Base-by-base conservation (phyloP, 1,284 basidiomycete species). In the Tremellales sp. region DNA sequence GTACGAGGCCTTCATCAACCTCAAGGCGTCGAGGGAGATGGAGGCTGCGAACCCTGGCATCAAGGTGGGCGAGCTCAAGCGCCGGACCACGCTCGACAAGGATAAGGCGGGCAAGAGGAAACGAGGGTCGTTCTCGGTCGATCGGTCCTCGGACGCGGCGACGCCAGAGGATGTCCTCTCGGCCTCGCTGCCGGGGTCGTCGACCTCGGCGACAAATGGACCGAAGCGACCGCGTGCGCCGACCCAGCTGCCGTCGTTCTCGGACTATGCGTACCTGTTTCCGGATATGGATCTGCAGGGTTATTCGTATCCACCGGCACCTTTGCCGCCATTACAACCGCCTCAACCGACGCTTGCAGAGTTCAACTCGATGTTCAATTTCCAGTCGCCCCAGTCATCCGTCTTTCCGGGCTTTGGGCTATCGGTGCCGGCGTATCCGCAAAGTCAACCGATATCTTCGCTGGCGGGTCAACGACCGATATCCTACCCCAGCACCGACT, bases 1-100 rank as follows among this genome's bases (percentile, higher is more conserved):
- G 24, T 89, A 85, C 78, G 88, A 92, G 64, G 85, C 87, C 39
- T 91, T 85, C 61, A 81, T 88, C 53, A 58, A 66, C 4, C 61
- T 74, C 36, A 72, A 79, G 26, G 70, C 65, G 24, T 61, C 61
- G 14, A 60, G 57, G 37, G 63, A 69, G 51, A 47, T 64, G 37
- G 47, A 61, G 43, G 50, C 53, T 26, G 53, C 59, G 19, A 63
- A 69, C 42, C 65, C 66, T 1, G 66, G 65, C 2, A 46, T 66
- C 7, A 45, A 50, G 9, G 22, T 64, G 3, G 64, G 63, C 16
- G 55, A 52, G 35, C 46, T 50, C 14, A 45, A 47, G 22, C 56
- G 57, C 28, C 19, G 28, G 19, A 6, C 25, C 16, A 36, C 18
- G 12, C 35, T 37, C 8, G 33, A 33, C 13, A 45, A 29, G 7